Evolutionary conservation across 352 stramenopile species (phyloP).

Genomic region (Achlya hypogyna): DNA sequence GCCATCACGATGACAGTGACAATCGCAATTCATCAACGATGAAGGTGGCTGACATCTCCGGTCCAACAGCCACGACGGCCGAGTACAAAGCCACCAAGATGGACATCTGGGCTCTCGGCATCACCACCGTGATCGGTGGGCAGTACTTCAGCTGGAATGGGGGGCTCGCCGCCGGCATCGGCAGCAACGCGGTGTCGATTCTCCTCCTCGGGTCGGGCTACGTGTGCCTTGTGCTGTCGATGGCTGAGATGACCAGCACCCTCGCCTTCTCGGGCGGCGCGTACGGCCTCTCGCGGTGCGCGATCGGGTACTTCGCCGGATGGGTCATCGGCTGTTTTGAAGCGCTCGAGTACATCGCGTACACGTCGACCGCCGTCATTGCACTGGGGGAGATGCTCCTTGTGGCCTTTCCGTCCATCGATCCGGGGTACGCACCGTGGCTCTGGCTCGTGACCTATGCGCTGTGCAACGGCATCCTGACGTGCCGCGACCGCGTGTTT

Average conservation of each 20-base stretch:
- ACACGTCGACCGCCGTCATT: conserved; percentile 30
- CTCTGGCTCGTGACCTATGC: conserved; percentile 29
- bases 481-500: conserved; percentile 27
- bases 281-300: conserved; percentile 34
- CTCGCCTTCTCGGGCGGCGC: conserved; percentile 37
- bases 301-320: conserved; percentile 33
- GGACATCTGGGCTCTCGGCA: conserved; percentile 38
- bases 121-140: conserved; percentile 44
- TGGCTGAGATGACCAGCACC: conserved; percentile 35
- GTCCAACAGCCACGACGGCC: background rate
- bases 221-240: conserved; percentile 33
- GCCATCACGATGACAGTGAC: too few species aligned
- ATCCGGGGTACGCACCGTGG: conserved; percentile 29
- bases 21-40: too few species aligned
- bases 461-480: conserved; percentile 8
- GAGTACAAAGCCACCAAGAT: conserved; percentile 9
- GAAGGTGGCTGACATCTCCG: background rate
- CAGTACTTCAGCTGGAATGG: conserved; percentile 48
- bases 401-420: conserved; percentile 20
- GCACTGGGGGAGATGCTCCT: conserved; percentile 32
- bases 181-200: conserved; percentile 32
- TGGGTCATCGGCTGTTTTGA: conserved; percentile 47
- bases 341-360: conserved; percentile 37
- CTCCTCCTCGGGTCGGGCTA: conserved; percentile 33
- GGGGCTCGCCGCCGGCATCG: conserved; percentile 32